A percentile compares a stretch with the other conserved stretches of the same genome.
Conservation (phyloP, 1,139 yeast species). For the Diutina ranongensis region DNA sequence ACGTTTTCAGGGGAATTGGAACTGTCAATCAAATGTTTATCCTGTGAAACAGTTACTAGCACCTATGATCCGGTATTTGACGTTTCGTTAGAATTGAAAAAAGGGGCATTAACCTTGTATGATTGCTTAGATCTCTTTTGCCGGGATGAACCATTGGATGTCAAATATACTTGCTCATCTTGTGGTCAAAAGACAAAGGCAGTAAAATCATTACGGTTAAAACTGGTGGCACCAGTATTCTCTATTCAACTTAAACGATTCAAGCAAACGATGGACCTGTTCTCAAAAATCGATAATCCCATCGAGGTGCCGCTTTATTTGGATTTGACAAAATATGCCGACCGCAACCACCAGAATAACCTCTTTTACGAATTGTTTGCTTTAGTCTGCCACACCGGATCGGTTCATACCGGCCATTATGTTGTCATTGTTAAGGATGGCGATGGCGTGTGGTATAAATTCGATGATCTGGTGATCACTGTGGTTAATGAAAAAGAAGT, state of each 20-base stretch:
- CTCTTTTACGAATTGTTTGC: slow-evolving; percentile 72
- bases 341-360: slow-evolving; percentile 21
- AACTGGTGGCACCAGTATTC: slow-evolving; percentile 63
- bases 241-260: slow-evolving; percentile 82
- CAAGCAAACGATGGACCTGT: slow-evolving; percentile 57
- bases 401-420: slow-evolving; percentile 92
- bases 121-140: slow-evolving; percentile 74
- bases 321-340: slow-evolving; percentile 53
- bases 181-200: slow-evolving; percentile 59
- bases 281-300: slow-evolving; percentile 67
- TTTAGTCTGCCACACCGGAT: slow-evolving; percentile 79
- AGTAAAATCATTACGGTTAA: slow-evolving; percentile 55
- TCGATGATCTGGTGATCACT: slow-evolving; percentile 84
- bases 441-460: slow-evolving; percentile 74
- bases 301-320: slow-evolving; percentile 64
- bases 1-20: slow-evolving; percentile 66
- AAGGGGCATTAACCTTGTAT: slow-evolving; percentile 30
- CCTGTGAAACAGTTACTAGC: slow-evolving; percentile 51
- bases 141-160: slow-evolving; percentile 62
- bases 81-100: slow-evolving; percentile 59
- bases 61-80: slow-evolving; percentile 89
- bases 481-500: slow-evolving; percentile 55
- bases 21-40: slow-evolving; percentile 62
- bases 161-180: slow-evolving; percentile 53
- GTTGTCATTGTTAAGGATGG: slow-evolving; percentile 64